These are phyloP conservation scores for Boletus speciosus DNA, from an alignment of 768 basidiomycete species.

Conservation along the genomic window DNA sequence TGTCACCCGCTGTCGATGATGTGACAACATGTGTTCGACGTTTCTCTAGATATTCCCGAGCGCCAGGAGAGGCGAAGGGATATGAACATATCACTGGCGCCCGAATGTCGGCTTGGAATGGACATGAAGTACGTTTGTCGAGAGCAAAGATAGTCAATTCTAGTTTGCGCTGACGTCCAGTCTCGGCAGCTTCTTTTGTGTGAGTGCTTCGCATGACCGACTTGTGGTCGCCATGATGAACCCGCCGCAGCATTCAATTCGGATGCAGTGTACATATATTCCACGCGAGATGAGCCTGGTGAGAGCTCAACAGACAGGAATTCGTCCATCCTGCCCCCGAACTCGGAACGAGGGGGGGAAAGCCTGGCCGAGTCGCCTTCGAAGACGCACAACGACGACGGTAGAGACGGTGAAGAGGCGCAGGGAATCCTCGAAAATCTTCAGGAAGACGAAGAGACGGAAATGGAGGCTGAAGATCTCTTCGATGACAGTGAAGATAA, in stretches of 20 bases:
- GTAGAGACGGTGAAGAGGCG: constrained; percentile 2
- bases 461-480: constrained; percentile 29
- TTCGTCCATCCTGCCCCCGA: constrained; percentile 28
- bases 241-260: constrained; percentile 58
- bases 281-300: constrained; percentile 60
- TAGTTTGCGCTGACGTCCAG: constrained; percentile 10
- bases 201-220: constrained; percentile 33
- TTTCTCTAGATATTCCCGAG: constrained; percentile 54
- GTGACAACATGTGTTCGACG: constrained; percentile 78
- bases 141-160: neutral
- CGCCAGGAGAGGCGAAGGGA: constrained; percentile 34
- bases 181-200: constrained; percentile 56
- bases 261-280: constrained; percentile 72
- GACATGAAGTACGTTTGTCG: constrained; percentile 58
- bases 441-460: constrained; percentile 22
- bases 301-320: constrained; percentile 16
- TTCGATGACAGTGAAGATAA: constrained; percentile 29
- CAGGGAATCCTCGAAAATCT: neutral
- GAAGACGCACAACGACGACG: neutral
- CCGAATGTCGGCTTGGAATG: constrained; percentile 66
- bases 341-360: constrained; percentile 15
- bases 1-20: constrained; percentile 43
- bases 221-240: constrained; percentile 1
- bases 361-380: neutral
- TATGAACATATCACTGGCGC: constrained; percentile 72